Evolutionary conservation across 106 monocot genomes (phyloP), one percentile per base, ranked within the genome.

Genomic region (Acanthochlamys bracteata): DNA sequence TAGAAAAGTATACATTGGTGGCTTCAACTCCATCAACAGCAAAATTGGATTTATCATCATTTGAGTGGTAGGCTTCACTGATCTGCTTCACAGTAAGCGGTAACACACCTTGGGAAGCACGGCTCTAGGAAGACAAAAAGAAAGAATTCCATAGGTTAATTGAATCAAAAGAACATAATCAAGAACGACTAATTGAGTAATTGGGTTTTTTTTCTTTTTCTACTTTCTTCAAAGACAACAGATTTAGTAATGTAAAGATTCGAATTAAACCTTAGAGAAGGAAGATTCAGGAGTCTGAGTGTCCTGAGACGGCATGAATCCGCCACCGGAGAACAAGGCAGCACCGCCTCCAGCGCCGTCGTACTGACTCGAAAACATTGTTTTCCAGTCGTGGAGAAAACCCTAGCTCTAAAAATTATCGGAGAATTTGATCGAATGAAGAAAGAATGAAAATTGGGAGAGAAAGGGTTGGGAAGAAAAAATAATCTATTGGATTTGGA

Each of bases 11-110:
- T 71, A 94, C 95, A 25, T 82, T 84, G 55, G 84, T 60, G 20
- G 70, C 82, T 20, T 86, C 90, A 40, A 87, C 77, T 1, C 90
- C 90, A 65, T 90, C 84, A 12, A 95, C 73, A 20, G 71, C 68
- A 46, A 95, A 77, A 53, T 73, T 76, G 55, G 84, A 84, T 78
- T 84, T 95, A 16, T 90, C 87, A 17, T 90, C 90, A 60, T 70
- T 79, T 40, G 78, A 75, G 23, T 78, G 67, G 49, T 72, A 79
- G 11, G 87, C 82, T 14, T 90, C 87, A 56, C 73, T 82, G 63
- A 95, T 87, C 82, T 95, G 95, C 81, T 95, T 95, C 75, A 95
- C 84, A 12, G 87, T 95, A 4, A 95, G 74, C 24, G 95, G 82
- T 11, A 87, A 67, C 17, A 86, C 68, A 11, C 74, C 70, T 42